phyloP scores from a whole-genome alignment of 305 asterid genomes.

The Fraxinus sp. region DNA sequence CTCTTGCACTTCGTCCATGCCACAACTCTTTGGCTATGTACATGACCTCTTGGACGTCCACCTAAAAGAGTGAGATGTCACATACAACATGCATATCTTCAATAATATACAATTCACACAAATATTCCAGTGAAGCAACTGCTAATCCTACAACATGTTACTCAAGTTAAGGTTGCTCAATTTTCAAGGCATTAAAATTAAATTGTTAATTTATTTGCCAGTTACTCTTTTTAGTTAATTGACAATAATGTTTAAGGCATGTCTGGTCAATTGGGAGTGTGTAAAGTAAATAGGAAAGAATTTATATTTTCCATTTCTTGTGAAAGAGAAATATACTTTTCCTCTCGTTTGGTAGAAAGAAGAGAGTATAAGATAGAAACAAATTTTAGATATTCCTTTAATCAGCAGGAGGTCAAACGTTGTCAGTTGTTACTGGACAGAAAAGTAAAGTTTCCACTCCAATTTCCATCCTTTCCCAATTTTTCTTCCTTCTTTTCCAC shows the following conservation, averaged over 20 bases:
- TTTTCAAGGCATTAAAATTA: not conserved
- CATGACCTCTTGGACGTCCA: conserved; percentile 88
- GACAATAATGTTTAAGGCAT: not conserved
- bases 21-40: conserved; percentile 86
- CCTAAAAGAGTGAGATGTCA: conserved; percentile 45
- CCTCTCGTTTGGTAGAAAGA: too few relatives aligned
- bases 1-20: conserved; percentile 95
- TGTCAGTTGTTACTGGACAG: too few relatives aligned
- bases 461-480: too few relatives aligned
- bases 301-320: too few relatives aligned
- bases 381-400: too few relatives aligned
- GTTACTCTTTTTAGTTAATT: not conserved
- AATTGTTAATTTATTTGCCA: not conserved
- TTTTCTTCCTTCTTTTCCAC: too few relatives aligned
- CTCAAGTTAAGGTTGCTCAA: not conserved
- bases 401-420: too few relatives aligned
- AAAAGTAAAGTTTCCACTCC: too few relatives aligned
- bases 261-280: too few relatives aligned
- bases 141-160: not conserved
- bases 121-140: not conserved
- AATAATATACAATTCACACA: not conserved
- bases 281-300: too few relatives aligned
- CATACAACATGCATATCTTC: not conserved
- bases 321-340: too few relatives aligned
- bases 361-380: too few relatives aligned